Percentiles rank a stretch among this genome's conserved stretches.
These are phyloP conservation scores for Pseudopithomyces maydicus DNA, from an alignment of 2,329 filamentous ascomycete species.

Conservation along the genomic window DNA sequence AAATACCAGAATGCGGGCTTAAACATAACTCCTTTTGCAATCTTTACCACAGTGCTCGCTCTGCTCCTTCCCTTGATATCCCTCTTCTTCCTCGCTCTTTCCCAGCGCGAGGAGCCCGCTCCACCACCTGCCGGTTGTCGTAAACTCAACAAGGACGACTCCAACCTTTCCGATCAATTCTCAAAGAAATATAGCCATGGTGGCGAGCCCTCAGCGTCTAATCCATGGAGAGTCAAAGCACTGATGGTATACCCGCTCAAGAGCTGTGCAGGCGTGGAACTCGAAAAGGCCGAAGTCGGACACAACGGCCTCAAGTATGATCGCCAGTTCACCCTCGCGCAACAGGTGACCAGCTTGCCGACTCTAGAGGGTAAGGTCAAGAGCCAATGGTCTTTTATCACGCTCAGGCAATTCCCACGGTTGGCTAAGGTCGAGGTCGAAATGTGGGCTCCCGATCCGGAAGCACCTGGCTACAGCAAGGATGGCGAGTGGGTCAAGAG, in stretches of 20 bases:
- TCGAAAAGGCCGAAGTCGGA: slow-evolving; percentile 67
- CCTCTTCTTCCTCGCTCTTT: slow-evolving; percentile 29
- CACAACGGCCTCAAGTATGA: slow-evolving; percentile 76
- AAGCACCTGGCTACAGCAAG: slow-evolving; percentile 56
- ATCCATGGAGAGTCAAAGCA: slow-evolving; percentile 62
- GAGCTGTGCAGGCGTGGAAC: slow-evolving; percentile 77
- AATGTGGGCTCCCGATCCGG: slow-evolving; percentile 72
- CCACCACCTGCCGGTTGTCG: slow-evolving; percentile 54
- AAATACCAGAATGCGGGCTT: slow-evolving; percentile 17
- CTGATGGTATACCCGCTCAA: slow-evolving; percentile 84
- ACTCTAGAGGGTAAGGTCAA: slow-evolving; percentile 49
- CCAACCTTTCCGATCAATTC: slow-evolving; percentile 63
- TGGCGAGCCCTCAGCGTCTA: slow-evolving; percentile 27
- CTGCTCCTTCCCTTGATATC: slow-evolving; percentile 25
- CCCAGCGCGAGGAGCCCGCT: slow-evolving; percentile 23
- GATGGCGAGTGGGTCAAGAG: slow-evolving; percentile 57
- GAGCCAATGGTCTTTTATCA: slow-evolving; percentile 70
- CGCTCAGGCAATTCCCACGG: slow-evolving; percentile 69
- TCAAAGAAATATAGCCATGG: slow-evolving; percentile 53
- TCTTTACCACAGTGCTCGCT: slow-evolving; percentile 18
- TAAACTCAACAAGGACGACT: slow-evolving; percentile 56
- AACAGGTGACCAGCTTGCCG: slow-evolving; percentile 54
- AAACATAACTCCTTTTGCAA: slow-evolving; percentile 18
- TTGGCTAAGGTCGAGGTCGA: slow-evolving; percentile 71
- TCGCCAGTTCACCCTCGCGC: slow-evolving; percentile 81